Evolutionary conservation across 257 asterid species (phyloP), one percentile per base, ranked within the genome.

Genomic region (Solanum sejunctum): DNA sequence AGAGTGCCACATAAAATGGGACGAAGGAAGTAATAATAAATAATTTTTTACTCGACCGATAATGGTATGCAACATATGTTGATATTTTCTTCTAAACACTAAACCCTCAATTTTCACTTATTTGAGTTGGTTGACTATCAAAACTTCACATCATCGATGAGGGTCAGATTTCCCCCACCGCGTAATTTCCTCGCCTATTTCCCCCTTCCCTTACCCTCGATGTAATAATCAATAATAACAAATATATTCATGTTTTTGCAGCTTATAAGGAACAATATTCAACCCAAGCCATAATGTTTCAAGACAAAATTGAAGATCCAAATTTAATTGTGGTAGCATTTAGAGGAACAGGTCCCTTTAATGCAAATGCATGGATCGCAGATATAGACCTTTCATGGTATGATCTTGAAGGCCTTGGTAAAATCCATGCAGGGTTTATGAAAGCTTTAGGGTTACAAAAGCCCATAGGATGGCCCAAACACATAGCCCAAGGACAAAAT

Each of bases 391-490:
- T 93, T 3, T 94, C 98, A 0, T 93, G 97, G 97, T 92, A 90
- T 83, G 88, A 94, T 8, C 85, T 93, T 7, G 18, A 78, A 10
- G 88, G 85, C 17, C 57, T 92, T 9, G 97, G 97, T 11, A 92
- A 87, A 56, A 71, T 93, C 70, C 97, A 94, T 41, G 87, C 89
- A 28, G 95, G 98, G 0, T 94, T 94, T 83, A 77, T 89, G 84
- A 92, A 91, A 87, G 97, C 97, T 67, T 71, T 93, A 5, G 98
- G 98, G 16, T 67, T 91, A n/a, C 97, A 92, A 16, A 92, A 85
- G 64, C 63, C 51, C 67, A 83, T 71, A 7, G 92, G 93, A 2
- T 91, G 93, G 95, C 97, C 97, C 9, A 89, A 89, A 13, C 84
- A 92, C 12, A 39, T 49, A n/a, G 79, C 23, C 18, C 70, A 86